phyloP scores from a whole-genome alignment of 2,329 filamentous ascomycete species.

The Chalaropsis thielavioides region DNA sequence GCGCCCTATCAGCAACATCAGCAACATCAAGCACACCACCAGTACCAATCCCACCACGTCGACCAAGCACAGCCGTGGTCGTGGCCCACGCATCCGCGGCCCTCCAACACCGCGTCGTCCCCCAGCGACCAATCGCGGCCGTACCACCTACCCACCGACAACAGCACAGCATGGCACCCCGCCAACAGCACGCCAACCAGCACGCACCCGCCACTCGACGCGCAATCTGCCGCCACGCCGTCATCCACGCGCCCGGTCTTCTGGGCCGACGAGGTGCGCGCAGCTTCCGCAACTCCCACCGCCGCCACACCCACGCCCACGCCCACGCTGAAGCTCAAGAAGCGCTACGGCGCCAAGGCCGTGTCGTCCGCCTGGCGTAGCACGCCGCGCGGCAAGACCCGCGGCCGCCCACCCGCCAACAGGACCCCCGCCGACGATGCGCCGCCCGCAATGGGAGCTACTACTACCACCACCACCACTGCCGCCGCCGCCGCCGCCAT shows the following conservation, averaged over 20 bases:
- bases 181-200: not conserved
- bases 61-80: not conserved
- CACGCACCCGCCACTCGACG: conserved; percentile 43
- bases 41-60: not conserved
- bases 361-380: conserved; percentile 79
- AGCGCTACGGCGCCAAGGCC: conserved; percentile 62
- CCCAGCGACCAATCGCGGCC: not conserved
- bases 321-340: conserved; percentile 18
- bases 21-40: not conserved
- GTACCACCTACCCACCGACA: not conserved
- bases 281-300: conserved; percentile 54
- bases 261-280: conserved; percentile 56
- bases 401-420: conserved; percentile 55
- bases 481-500: no score
- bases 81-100: not conserved
- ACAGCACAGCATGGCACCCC: not conserved
- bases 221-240: conserved; percentile 47
- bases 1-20: conserved; percentile 16
- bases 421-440: not conserved
- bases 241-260: conserved; percentile 34
- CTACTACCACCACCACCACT: no score
- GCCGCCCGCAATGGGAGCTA: not conserved
- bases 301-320: conserved; percentile 25
- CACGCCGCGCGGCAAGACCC: conserved; percentile 42
- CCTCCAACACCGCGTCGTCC: not conserved